These are phyloP conservation scores for Arctostaphylos glauca DNA, from an alignment of 148 eudicot species.

Conservation along the genomic window DNA sequence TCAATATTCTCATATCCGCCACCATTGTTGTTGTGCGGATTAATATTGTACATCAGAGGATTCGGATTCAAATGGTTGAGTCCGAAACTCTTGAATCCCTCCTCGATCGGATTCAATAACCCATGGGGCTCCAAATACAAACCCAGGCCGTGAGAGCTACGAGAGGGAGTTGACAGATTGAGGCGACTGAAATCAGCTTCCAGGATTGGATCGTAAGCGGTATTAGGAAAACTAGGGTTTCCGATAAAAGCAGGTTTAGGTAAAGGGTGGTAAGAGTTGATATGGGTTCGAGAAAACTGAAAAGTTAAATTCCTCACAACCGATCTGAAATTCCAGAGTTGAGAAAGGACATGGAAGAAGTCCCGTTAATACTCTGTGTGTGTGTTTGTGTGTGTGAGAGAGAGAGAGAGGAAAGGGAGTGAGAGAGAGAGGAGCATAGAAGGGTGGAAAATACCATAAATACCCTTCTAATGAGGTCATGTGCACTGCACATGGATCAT, in stretches of 20 bases:
- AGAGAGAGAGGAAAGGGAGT: too few relatives aligned
- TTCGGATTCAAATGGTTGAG: not conserved
- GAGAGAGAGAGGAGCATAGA: too few relatives aligned
- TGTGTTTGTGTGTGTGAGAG: too few relatives aligned
- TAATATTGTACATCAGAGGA: not conserved
- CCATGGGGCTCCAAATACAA: not conserved
- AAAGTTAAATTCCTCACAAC: too few relatives aligned
- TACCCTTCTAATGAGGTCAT: too few relatives aligned
- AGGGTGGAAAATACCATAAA: too few relatives aligned
- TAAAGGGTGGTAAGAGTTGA: not conserved
- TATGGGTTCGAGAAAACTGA: not conserved
- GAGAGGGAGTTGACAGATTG: not conserved
- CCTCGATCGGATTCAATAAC: not conserved
- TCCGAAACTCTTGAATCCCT: not conserved
- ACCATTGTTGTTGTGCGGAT: not conserved
- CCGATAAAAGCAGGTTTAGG: not conserved
- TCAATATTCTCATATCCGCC: not conserved
- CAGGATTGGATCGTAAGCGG: not conserved
- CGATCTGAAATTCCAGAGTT: too few relatives aligned
- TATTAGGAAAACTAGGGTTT: not conserved
- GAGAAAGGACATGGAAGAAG: too few relatives aligned
- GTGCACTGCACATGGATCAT: too few relatives aligned
- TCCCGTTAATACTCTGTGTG: too few relatives aligned
- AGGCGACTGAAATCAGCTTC: not conserved
- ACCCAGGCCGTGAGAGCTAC: not conserved